Percentiles rank a stretch among this genome's conserved stretches.
Conservation (phyloP, 768 basidiomycete species). For the Lentinus brumalis region DNA sequence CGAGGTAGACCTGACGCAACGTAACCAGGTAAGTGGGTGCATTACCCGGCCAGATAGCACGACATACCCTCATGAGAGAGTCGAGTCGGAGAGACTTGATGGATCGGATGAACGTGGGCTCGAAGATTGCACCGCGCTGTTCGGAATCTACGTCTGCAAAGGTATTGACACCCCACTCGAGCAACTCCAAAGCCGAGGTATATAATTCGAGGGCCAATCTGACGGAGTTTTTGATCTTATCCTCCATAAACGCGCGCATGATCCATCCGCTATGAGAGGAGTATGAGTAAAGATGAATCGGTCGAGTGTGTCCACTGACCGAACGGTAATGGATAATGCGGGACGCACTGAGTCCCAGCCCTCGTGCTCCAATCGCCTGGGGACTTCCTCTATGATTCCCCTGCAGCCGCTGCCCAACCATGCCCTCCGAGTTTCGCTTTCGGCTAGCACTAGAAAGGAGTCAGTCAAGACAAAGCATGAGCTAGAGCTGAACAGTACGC, state of each 20-base stretch:
- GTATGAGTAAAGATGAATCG: no score
- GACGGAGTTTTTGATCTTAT: constrained; percentile 7
- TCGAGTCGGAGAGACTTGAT: constrained; percentile 37
- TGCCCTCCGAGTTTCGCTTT: not conserved
- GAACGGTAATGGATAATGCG: constrained; percentile 39
- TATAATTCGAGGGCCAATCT: constrained; percentile 35
- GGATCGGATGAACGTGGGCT: constrained; percentile 41
- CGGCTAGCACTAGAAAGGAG: not conserved
- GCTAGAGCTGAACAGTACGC: not conserved
- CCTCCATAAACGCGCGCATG: constrained; percentile 38
- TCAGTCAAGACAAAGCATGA: not conserved
- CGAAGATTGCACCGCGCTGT: constrained; percentile 44
- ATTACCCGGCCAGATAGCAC: no score
- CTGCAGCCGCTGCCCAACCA: constrained; percentile 3
- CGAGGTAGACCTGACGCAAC: not conserved
- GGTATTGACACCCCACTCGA: constrained; percentile 42
- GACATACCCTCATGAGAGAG: constrained; percentile 33
- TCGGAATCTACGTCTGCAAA: constrained; percentile 39
- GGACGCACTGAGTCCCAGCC: constrained; percentile 33
- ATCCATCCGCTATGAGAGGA: constrained; percentile 38
- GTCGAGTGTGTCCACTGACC: constrained; percentile 29
- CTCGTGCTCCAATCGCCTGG: constrained; percentile 17
- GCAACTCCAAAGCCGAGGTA: constrained; percentile 39
- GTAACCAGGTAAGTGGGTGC: not conserved
- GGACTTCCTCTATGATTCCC: constrained; percentile 24